phyloP scores from a whole-genome alignment of 441 rosid genomes.

The Breynia disticha region DNA sequence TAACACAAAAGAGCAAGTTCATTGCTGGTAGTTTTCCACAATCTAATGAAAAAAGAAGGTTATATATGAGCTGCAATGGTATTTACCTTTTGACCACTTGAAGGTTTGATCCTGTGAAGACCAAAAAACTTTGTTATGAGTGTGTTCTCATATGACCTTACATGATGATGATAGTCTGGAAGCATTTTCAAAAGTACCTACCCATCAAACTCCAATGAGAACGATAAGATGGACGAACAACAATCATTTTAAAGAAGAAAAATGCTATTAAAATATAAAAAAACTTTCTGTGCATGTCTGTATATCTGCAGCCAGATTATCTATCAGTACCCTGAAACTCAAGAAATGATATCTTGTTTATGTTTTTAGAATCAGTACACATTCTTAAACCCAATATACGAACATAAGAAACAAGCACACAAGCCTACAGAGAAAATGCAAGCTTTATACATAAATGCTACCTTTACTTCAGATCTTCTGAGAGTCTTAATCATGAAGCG shows the following conservation, averaged over 20 bases:
- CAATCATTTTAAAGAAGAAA: constrained; percentile 7
- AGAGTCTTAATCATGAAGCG: constrained; percentile 94
- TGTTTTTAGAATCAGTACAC: no score
- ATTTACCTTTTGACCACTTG: constrained; percentile 73
- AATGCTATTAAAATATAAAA: not conserved
- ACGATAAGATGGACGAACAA: not conserved
- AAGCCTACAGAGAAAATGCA: no score
- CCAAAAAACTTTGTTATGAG: constrained; percentile 93
- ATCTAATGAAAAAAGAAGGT: not conserved
- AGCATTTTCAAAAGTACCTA: constrained; percentile 87
- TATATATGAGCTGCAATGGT: not conserved
- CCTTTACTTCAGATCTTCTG: constrained; percentile 79
- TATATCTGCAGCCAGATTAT: no score
- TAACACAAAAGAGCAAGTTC: not conserved
- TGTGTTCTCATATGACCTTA: constrained; percentile 69
- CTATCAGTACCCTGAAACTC: no score
- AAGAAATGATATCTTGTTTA: no score
- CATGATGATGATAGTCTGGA: constrained; percentile 66
- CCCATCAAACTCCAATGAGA: constrained; percentile 18
- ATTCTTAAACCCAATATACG: no score
- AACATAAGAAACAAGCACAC: no score
- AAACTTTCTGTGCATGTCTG: no score
- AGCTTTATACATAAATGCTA: constrained; percentile 18
- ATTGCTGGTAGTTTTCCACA: not conserved
- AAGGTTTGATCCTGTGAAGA: constrained; percentile 72